Base-by-base conservation (phyloP, 192 early-diverging fungal species). In the Coemansia sp. region DNA sequence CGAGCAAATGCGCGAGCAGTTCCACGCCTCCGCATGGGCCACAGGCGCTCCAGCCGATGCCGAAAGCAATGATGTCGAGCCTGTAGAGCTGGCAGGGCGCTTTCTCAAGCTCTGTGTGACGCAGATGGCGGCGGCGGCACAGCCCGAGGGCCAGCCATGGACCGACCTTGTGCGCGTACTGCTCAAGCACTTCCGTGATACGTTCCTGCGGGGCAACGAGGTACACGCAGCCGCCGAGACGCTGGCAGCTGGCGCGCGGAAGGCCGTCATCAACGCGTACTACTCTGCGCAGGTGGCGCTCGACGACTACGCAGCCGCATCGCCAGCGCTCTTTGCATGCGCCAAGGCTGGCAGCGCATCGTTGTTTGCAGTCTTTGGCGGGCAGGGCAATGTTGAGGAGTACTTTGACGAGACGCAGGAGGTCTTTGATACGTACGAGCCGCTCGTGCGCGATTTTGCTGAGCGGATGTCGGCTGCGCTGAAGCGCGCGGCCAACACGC, bases 341-440 rank as follows among this genome's bases (percentile, higher is more conserved):
- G 92, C 87, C 48, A 66, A 77, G 14, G 62, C 79, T 21, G 88
- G 89, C 26, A 78, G 71, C 11, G 89, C 92, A 43, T 80, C 81
- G 55, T 71, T 92, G 38, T 89, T 94, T 70, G 93, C 94, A 41
- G 88, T 98, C 66, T 98, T 98, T 89, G 95, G 95, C 66, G 95
- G 95, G 49, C 95, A 98, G 84, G 95, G 95, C 66, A 95, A 93
- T 73, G 92, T 93, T 41, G 91, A 94, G 64, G 94, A 94, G 66
- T 98, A 95, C 87, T 94, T 98, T 87, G 89, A 92, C 73, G 95
- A 98, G 82, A 85, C 95, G 30, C 89, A 89, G 41, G 85, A 87
- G 58, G 87, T 93, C 30, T 92, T 88, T 77, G 83, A 84, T 63
- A 92, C 93, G 72, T 95, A 95, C 83, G 87, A 90, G 69, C 83